These are phyloP conservation scores for Malassezia vespertilionis DNA, from an alignment of 1,284 basidiomycete genomes.

Conservation along the genomic window DNA sequence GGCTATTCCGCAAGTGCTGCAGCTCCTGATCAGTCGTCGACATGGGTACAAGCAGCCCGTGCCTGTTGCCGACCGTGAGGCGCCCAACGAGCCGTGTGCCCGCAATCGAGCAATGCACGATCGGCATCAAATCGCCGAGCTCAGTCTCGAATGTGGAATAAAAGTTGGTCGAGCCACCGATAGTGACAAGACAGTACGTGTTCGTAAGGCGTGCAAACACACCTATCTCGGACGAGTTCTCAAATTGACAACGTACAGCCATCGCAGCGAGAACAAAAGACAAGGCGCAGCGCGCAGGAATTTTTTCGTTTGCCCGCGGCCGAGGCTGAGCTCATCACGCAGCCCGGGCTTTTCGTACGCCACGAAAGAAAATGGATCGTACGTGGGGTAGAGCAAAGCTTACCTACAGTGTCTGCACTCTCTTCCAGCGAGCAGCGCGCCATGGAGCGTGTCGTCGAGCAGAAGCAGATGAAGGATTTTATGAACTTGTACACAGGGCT, in stretches of 20 bases:
- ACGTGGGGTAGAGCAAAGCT: constrained; percentile 5
- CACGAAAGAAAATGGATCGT: constrained; percentile 25
- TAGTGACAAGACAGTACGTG: constrained; percentile 56
- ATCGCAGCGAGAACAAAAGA: constrained; percentile 7
- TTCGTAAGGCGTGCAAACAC: constrained; percentile 76
- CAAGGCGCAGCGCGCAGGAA: neutral
- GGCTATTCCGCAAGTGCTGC: constrained; percentile 90
- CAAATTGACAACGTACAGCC: constrained; percentile 56
- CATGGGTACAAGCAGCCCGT: constrained; percentile 87
- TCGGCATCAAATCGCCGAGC: constrained; percentile 82
- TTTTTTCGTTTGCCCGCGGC: constrained; percentile 1
- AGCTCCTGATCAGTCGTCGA: constrained; percentile 96
- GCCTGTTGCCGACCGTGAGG: constrained; percentile 73
- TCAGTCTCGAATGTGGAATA: constrained; percentile 95
- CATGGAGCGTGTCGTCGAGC: constrained; percentile 44
- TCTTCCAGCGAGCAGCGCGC: constrained; percentile 39
- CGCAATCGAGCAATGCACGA: constrained; percentile 91
- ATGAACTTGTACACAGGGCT: constrained; percentile 88
- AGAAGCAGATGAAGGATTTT: constrained; percentile 88
- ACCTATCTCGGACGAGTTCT: constrained; percentile 92
- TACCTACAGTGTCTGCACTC: constrained; percentile 35
- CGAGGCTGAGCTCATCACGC: constrained; percentile 20
- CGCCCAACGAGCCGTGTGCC: constrained; percentile 90
- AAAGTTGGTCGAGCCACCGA: constrained; percentile 93
- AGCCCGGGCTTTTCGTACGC: constrained; percentile 6